Base-by-base conservation (phyloP, 345 rosid genomes). In the Rhodamnia rubescens region DNA sequence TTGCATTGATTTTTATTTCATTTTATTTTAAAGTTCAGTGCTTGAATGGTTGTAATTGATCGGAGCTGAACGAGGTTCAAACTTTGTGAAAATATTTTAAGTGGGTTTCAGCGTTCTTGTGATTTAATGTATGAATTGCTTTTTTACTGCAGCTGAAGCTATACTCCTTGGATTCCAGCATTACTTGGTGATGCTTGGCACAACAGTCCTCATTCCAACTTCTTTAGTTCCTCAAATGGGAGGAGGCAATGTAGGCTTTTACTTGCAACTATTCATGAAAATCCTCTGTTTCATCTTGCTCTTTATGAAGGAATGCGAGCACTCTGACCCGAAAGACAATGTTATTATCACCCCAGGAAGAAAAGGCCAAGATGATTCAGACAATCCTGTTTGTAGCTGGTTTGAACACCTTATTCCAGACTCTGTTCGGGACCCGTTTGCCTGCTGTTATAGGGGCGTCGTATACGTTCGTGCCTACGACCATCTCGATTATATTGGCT, bases 171-270 rank as follows among this genome's bases (percentile, higher is more conserved):
- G 98, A 10, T 97, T 97, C 91, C 99, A 97, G 83, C 98, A 97
- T 86, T 97, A 96, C 91, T 88, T 96, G 84, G 98, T 97, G 89
- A 96, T 97, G 99, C 96, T 97, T 83, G 98, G 99, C 58, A 97
- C 99, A 57, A 93, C 94, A 1, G 99, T 97, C 87, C 91, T 97
- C 55, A 96, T 97, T 53, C 98, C 99, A 49, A 88, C 96, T 56
- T 87, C 92, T 11, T 89, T 97, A 52, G 98, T 96, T 88, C 95
- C 98, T 78, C 98, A 96, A 86, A 97, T 97, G 98, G 99, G 99
- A 89, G 99, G 99, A 61, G 95, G 96, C 92, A 92, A 93, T 82
- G 99, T 97, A 90, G 90, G 92, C 61, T 53, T 87, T 87, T 80
- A 14, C 74, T 24, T 69, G 44, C 74, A 44, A 44, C 85, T 49